Percentiles rank a stretch among this genome's conserved stretches.
Conservation (phyloP, 768 basidiomycete genomes). For the Boletellus ananas region DNA sequence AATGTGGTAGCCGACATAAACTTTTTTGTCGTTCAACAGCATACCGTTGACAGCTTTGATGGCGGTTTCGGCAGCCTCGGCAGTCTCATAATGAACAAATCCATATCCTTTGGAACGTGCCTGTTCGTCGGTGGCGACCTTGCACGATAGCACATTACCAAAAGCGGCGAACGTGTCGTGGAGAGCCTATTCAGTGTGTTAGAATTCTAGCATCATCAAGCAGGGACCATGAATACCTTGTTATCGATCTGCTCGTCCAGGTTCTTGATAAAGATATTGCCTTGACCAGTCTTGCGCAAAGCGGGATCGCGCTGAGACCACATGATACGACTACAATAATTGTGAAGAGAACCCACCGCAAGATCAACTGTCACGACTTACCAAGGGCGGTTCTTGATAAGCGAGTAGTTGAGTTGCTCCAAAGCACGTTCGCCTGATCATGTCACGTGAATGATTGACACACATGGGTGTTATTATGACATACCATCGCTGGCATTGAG, state of each 20-base stretch:
- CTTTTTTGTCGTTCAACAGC: constrained; percentile 99
- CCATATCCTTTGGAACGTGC: constrained; percentile 97
- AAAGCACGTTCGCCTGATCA: constrained; percentile 88
- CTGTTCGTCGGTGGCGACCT: constrained; percentile 95
- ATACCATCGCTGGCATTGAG: constrained; percentile 90
- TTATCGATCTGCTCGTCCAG: constrained; percentile 96
- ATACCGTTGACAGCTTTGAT: constrained; percentile 99
- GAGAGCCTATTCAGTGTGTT: constrained; percentile 61
- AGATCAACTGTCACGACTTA: constrained; percentile 33
- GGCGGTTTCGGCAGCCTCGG: constrained; percentile 91
- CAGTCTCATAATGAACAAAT: constrained; percentile 98
- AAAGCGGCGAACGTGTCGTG: constrained; percentile 99
- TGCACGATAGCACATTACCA: constrained; percentile 98
- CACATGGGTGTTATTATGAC: constrained; percentile 20
- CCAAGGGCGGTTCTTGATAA: constrained; percentile 98
- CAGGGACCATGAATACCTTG: constrained; percentile 51
- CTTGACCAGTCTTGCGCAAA: constrained; percentile 98
- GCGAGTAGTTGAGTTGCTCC: constrained; percentile 98
- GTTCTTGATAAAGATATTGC: constrained; percentile 99
- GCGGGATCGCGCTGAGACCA: constrained; percentile 99
- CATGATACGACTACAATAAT: constrained; percentile 84
- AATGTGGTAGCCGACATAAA: constrained; percentile 96
- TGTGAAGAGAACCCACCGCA: background rate
- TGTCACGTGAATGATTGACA: constrained; percentile 1
- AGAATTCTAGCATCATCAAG: background rate